Evolutionary conservation across 148 eudicot species (phyloP).

Genomic region (Fagopyrum tataricum): DNA sequence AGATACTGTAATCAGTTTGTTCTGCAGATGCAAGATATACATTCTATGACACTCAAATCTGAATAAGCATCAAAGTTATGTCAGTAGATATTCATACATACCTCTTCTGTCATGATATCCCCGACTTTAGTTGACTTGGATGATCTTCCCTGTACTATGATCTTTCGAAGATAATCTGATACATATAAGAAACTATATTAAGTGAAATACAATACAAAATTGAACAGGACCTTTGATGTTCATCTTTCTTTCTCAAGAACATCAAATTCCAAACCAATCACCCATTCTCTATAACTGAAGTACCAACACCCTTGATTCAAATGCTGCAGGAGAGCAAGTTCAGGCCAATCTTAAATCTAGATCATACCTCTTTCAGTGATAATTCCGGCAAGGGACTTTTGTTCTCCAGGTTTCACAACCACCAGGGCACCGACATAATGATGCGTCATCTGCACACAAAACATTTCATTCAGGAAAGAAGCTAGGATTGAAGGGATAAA

Average conservation of each 20-base stretch:
- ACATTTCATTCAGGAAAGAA: background rate
- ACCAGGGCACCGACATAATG: constrained; percentile 98
- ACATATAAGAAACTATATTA: too few relatives aligned
- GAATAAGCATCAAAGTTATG: background rate
- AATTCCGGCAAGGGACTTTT: constrained; percentile 81
- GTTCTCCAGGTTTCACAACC: constrained; percentile 88
- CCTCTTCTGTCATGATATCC: constrained; percentile 99
- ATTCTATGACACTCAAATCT: background rate
- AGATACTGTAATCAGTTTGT: constrained; percentile 89
- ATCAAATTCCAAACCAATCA: background rate
- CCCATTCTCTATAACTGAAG: background rate
- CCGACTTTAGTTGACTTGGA: constrained; percentile 98
- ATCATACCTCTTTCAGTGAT: constrained; percentile 86
- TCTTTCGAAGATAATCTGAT: constrained; percentile 95
- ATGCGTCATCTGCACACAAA: constrained; percentile 72
- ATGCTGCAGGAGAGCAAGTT: background rate
- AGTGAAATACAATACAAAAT: background rate
- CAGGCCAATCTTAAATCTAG: background rate
- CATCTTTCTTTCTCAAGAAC: background rate
- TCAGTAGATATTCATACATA: constrained; percentile 14
- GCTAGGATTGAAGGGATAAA: background rate
- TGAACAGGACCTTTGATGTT: background rate
- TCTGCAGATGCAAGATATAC: constrained; percentile 36
- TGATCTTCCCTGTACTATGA: constrained; percentile 99
- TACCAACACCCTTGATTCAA: background rate